Base-by-base conservation (phyloP, 2,329 filamentous ascomycete genomes). In the Fusarium sp. region DNA sequence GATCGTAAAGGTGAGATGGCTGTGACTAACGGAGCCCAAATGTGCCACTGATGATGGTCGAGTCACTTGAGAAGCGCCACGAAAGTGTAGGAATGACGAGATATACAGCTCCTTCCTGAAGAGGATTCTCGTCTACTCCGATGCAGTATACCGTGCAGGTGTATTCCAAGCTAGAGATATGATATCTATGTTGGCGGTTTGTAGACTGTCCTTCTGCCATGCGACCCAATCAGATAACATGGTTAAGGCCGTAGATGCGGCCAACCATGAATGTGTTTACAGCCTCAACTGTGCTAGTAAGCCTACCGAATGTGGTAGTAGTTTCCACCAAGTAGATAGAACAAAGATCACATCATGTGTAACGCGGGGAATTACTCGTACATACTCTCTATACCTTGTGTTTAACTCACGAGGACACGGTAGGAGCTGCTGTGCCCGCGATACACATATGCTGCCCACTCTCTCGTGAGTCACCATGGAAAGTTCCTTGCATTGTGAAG, bases 41-140 rank as follows among this genome's bases (percentile, higher is more conserved):
- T 26, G 46, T 21, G 69, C 70, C 10, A 80, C 75, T 0, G 78
- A 80, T 53, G 81, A 79, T 7, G 80, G 79, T 45, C 81, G 79
- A 21, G 67, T 79, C 48, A 37, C 34, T 80, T 78, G 79, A 81
- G 53, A 81, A 69, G 3, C 73, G 65, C 78, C 79, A 80, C 37
- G 72, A 68, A 14, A 81, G 56, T 0, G 76, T 76, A n/a, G 78
- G 78, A 52, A 80, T 75, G 2, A 81, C 72, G 58, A 41, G 7
- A 13, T 81, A 81, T 1, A 74, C 78, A 28, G 78, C 75, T 18
- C 79, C 77, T 5, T 78, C 76, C 3, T 65, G 50, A 4, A 65
- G 69, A 5, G 68, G 69, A 3, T 69, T 61, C 1, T 69, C 65
- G 4, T 76, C 67, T 14, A 80, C 55, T 26, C 76, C 76, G 16